A percentile compares a stretch with the other conserved stretches of the same genome.
These are phyloP conservation scores for Talaromyces stipitatus DNA, from an alignment of 495 filamentous ascomycete species.

Conservation along the genomic window DNA sequence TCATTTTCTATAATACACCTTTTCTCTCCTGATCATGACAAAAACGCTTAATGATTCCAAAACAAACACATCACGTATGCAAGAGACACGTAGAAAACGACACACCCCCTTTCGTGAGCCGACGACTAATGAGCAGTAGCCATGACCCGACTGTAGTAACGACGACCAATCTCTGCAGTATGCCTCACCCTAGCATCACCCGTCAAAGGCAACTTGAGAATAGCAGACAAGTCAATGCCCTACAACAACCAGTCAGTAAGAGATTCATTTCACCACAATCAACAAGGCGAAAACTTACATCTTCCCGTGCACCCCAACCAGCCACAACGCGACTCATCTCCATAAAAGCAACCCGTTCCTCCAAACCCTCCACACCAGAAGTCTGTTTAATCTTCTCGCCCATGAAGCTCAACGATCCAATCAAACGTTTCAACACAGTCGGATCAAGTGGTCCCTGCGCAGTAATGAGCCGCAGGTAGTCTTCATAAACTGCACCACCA, in stretches of 20 bases:
- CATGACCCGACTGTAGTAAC: slow-evolving; percentile 55
- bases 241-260: slow-evolving; percentile 15
- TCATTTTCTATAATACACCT: background rate
- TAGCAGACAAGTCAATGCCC: slow-evolving; percentile 34
- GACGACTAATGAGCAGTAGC: slow-evolving; percentile 33
- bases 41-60: background rate
- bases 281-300: slow-evolving; percentile 37
- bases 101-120: background rate
- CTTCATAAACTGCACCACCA: slow-evolving; percentile 75
- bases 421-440: slow-evolving; percentile 48
- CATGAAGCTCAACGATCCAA: slow-evolving; percentile 56
- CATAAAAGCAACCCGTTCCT: slow-evolving; percentile 70
- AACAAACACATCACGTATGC: background rate
- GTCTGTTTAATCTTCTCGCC: slow-evolving; percentile 44
- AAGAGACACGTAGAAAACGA: background rate
- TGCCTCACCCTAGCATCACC: slow-evolving; percentile 63
- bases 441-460: slow-evolving; percentile 28
- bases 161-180: slow-evolving; percentile 58
- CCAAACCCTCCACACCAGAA: slow-evolving; percentile 54
- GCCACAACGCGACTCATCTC: slow-evolving; percentile 57
- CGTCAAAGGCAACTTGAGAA: slow-evolving; percentile 62
- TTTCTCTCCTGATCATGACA: background rate
- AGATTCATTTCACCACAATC: background rate
- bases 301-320: slow-evolving; percentile 53
- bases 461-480: slow-evolving; percentile 59